phyloP scores from a whole-genome alignment of 2,329 filamentous ascomycete genomes.

The Colletotrichum incanum region DNA sequence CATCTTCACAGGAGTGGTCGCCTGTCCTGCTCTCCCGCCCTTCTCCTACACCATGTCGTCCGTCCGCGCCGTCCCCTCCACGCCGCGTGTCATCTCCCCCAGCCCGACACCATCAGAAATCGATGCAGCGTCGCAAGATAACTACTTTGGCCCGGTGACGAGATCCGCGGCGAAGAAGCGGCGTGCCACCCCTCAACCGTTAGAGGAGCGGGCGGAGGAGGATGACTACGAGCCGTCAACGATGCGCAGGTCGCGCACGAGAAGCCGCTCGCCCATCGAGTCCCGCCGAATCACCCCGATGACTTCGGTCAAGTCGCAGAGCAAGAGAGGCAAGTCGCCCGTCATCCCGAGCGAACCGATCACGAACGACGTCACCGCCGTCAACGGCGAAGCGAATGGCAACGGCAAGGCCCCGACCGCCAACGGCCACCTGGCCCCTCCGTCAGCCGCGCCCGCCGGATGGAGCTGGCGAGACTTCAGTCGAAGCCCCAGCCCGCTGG shows the following conservation, averaged over 20 bases:
- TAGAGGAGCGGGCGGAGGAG: conserved; percentile 68
- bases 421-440: conserved; percentile 82
- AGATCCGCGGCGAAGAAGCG: conserved; percentile 78
- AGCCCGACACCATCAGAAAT: conserved; percentile 81
- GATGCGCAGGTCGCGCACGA: conserved; percentile 75
- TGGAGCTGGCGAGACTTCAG: conserved; percentile 92
- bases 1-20: conserved; percentile 70
- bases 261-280: conserved; percentile 79
- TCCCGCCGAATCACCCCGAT: conserved; percentile 67
- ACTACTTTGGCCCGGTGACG: conserved; percentile 81
- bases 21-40: conserved; percentile 71
- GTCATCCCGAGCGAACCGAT: conserved; percentile 44
- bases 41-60: conserved; percentile 71
- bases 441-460: conserved; percentile 69
- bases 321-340: conserved; percentile 51
- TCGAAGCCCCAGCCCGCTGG: conserved; percentile 91
- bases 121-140: conserved; percentile 70
- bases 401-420: conserved; percentile 49
- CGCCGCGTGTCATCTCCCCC: conserved; percentile 90
- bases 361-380: conserved; percentile 43
- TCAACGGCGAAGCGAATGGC: conserved; percentile 47
- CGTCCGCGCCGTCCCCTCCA: conserved; percentile 76
- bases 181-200: conserved; percentile 70
- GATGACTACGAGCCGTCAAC: conserved; percentile 58
- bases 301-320: conserved; percentile 63